Base-by-base conservation (phyloP, 805 yeast species). In the Brettanomyces custersianus region DNA sequence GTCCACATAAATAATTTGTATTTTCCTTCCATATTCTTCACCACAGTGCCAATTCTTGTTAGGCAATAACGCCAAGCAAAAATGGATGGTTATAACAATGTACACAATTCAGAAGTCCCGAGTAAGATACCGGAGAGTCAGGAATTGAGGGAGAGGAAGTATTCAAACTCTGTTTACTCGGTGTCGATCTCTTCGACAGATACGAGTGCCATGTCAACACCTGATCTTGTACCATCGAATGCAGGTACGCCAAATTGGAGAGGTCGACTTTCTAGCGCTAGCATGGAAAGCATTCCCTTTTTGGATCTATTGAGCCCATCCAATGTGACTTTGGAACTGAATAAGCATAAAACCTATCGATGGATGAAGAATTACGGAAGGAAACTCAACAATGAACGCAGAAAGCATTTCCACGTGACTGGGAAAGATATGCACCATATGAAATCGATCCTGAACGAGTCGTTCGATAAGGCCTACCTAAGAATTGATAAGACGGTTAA, bases 401-500 rank as follows among this genome's bases (percentile, higher is more conserved):
- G 54, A 28, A 39, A 49, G 41, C 39, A 40, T 21, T 36, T 52
- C 11, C 50, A 47, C 19, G 16, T 49, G 4, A 27, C 30, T 7
- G 38, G 38, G 17, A 53, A 52, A 20, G 62, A 58, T 18, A 30
- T 56, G 27, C 42, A 41, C 9, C 46, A 50, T 16, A 31, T 57
- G 29, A 55, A 54, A 28, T 20, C 22, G 8, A 24, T 46, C 3
- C 37, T 57, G 18, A 44, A 49, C 13, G 34, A 38, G 9, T 52
- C 58, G 26, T 53, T 68, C 12, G 68, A 64, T 35, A 54, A 52
- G 25, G 45, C 66, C 4, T 68, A 68, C 43, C 33, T 46, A 4
- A 55, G 66, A 29, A 47, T 69, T 35, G 59, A 55, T 32, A 47
- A 48, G 28, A 45, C 66, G 1, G 54, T 63, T 34, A 48, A 61